Base-by-base conservation (phyloP, 371 early-diverging fungal species). In the Apophysomyces sp. region DNA sequence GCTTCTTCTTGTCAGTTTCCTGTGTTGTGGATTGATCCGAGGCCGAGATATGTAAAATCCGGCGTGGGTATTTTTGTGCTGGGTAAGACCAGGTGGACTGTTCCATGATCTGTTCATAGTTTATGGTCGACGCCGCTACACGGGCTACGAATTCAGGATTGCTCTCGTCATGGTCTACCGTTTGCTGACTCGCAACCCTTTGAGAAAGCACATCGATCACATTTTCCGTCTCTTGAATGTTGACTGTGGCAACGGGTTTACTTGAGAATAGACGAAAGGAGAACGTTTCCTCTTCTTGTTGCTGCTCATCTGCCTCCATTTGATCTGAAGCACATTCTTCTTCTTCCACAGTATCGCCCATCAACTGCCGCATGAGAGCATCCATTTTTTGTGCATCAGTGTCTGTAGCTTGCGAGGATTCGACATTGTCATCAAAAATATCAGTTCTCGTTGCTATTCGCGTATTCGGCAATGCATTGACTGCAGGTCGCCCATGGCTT, bases 101-200 rank as follows among this genome's bases (percentile, higher is more conserved):
- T 44, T 62, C 24, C 51, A 79, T 59, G 15, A 80, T 64, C 15
- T 69, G 64, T 30, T 69, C 69, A 52, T 63, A 73, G 16, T 58
- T 66, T 4, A 77, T 32, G 2, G 62, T 72, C 4, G 65, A 64
- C 32, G 68, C 66, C 2, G 55, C 32, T 7, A 77, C 40, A n/a
- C 53, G 65, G 16, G 70, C 62, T 26, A 59, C 21, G 51, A 77
- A 74, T 1, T 68, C 76, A 12, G 76, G 72, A 51, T 75, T 74
- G n/a, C 52, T 67, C 58, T 80, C 77, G 26, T 80, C 77, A 55
- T 72, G 70, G 26, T 78, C 79, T 13, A 70, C 65, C 0, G 57
- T 52, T 58, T 69, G 76, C 44, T 72, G 69, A 21, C 65, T 62
- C 12, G 69, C 63, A n/a, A 73, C 63, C 13, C 40, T 55, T 13